Base-by-base conservation (phyloP, 805 yeast genomes). In the Naumovozyma baii region DNA sequence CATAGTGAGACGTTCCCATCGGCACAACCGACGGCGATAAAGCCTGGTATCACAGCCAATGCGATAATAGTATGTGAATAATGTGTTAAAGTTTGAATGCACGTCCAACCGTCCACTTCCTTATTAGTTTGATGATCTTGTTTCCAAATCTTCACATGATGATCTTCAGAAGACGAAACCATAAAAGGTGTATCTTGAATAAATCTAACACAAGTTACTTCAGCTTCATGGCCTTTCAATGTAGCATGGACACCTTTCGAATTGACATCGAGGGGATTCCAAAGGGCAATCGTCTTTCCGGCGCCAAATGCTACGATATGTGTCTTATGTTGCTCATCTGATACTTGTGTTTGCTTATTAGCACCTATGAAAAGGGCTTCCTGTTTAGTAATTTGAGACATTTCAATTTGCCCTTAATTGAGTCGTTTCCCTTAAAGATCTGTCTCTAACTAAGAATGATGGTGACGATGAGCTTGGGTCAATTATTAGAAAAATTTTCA, bases 341-440 rank as follows among this genome's bases (percentile, higher is more conserved):
- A 70, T 4, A 72, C 75, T 43, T 71, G 74, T 4, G 76, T 64
- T 49, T 80, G 85, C 43, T 71, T 73, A 55, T 83, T 83, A 28
- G 85, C 86, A 13, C 94, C 94, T 15, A 74, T 66, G 54, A 82
- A 80, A 3, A 78, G 65, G 14, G 82, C 83, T 41, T 77, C 81
- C 34, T 29, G 31, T 9, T 8, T 29, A 14, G 15, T 29, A 22
- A 22, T 10, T 22, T 22, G 26, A 22, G 10, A 22, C 26, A 22
- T 22, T 7, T 22, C 10, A n/a, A n/a, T 22, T 10, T 22, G 26
- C 7, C 26, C 9, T 7, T n/a, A n/a, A n/a, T n/a, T n/a, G n/a
- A n/a, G n/a, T n/a, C n/a, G n/a, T n/a, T n/a, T n/a, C n/a, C n/a
- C n/a, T n/a, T n/a, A n/a, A n/a, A n/a, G n/a, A n/a, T n/a, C n/a